Conservation (phyloP, 192 early-diverging fungal genomes). For the Physocladia obscura region DNA sequence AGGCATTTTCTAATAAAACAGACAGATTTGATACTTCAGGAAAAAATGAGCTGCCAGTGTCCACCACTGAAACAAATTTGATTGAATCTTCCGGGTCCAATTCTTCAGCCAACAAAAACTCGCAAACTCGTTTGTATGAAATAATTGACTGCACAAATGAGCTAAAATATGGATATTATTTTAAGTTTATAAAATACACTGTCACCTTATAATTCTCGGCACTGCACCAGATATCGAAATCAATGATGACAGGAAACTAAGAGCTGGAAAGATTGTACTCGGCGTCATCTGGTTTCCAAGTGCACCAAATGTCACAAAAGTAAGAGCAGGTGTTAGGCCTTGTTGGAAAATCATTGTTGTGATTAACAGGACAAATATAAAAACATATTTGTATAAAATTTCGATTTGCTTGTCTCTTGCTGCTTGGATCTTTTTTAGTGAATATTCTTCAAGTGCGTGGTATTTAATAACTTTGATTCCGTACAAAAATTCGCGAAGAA, state of each 20-base stretch:
- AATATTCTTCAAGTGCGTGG: conserved; percentile 2
- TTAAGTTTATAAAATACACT: not conserved
- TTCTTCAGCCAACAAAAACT: conserved; percentile 33
- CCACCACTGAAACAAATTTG: no score
- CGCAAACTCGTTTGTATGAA: conserved; percentile 32
- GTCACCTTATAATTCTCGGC: not conserved
- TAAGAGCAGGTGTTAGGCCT: conserved; percentile 7
- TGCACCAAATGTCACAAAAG: conserved; percentile 24
- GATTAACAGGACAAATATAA: not conserved
- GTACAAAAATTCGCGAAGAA: not conserved
- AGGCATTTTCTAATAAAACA: conserved; percentile 17
- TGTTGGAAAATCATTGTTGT: not conserved
- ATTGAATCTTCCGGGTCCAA: conserved; percentile 7
- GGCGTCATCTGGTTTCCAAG: conserved; percentile 28
- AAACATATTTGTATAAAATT: not conserved
- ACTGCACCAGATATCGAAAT: conserved; percentile 40
- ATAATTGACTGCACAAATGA: not conserved
- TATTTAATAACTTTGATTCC: conserved; percentile 24
- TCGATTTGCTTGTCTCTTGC: conserved; percentile 13
- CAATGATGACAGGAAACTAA: conserved; percentile 56
- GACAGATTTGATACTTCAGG: not conserved
- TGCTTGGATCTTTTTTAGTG: not conserved
- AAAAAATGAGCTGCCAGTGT: not conserved
- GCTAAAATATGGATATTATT: not conserved
- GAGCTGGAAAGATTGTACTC: conserved; percentile 59